A percentile compares a stretch with the other conserved stretches of the same genome.
Conservation (phyloP, 2,329 filamentous ascomycete genomes). For the Phialophora verrucosa region DNA sequence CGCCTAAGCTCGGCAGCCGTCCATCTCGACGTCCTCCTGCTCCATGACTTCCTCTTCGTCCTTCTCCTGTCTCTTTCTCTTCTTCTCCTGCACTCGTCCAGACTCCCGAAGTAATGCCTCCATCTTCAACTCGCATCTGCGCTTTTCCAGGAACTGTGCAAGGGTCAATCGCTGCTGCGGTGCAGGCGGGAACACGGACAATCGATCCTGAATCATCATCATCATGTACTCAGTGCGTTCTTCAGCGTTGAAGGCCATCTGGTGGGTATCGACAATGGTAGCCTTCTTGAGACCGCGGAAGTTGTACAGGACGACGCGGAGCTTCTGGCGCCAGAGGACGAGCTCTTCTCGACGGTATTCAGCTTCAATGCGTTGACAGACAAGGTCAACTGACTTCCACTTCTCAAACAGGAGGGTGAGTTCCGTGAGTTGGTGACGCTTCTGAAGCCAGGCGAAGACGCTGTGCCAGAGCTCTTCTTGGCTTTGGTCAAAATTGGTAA, state of each 20-base stretch:
- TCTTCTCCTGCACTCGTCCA: background rate
- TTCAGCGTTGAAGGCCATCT: background rate
- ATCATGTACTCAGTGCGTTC: background rate
- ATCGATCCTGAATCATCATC: slow-evolving; percentile 6
- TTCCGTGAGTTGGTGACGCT: slow-evolving; percentile 20
- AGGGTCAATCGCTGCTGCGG: background rate
- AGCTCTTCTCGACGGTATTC: slow-evolving; percentile 4
- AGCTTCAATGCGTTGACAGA: background rate
- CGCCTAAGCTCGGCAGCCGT: background rate
- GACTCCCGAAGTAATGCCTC: background rate
- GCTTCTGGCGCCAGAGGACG: background rate
- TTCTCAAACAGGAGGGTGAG: slow-evolving; percentile 21
- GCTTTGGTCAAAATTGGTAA: slow-evolving; percentile 18
- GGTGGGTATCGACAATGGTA: background rate
- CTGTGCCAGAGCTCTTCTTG: slow-evolving; percentile 31
- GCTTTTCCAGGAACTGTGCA: background rate
- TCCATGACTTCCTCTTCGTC: background rate
- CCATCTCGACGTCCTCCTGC: background rate
- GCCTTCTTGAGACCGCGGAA: slow-evolving; percentile 10
- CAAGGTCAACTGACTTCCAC: slow-evolving; percentile 8
- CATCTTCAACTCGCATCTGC: background rate
- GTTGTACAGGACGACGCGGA: slow-evolving; percentile 1
- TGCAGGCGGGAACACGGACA: background rate
- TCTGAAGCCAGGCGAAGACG: slow-evolving; percentile 24
- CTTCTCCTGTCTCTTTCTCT: background rate